Conservation (phyloP, 164 flowering plant species). For the Nelumbo lutea region DNA sequence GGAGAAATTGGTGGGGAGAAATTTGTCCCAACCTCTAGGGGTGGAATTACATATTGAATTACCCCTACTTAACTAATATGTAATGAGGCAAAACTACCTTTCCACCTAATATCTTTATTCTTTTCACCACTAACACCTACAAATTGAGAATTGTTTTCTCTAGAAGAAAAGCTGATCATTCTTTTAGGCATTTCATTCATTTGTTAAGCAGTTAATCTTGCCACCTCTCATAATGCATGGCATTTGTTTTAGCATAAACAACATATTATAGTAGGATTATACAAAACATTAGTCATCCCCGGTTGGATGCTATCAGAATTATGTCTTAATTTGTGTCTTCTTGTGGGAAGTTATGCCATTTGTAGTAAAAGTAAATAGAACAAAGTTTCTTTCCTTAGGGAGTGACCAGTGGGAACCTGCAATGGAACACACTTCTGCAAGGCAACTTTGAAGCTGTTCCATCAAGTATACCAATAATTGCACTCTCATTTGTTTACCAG, state of each 20-base stretch:
- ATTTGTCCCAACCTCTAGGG: no score
- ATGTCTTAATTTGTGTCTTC: background rate
- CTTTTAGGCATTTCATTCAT: no score
- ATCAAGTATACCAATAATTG: slow-evolving; percentile 78
- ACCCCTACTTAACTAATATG: no score
- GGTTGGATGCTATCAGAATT: background rate
- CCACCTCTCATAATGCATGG: background rate
- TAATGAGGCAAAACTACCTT: no score
- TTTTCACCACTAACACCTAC: no score
- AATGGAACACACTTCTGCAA: slow-evolving; percentile 73
- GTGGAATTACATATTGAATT: no score
- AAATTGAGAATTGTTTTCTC: no score
- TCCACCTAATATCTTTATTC: no score
- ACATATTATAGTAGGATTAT: background rate
- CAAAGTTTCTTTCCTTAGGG: slow-evolving; percentile 38
- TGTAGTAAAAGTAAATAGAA: slow-evolving; percentile 5
- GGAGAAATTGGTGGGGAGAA: no score
- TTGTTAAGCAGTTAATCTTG: background rate
- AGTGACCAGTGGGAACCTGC: slow-evolving; percentile 71
- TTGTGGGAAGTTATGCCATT: slow-evolving; percentile 1
- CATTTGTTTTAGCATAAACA: background rate
- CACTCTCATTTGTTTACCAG: slow-evolving; percentile 95
- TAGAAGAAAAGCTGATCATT: no score
- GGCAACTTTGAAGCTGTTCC: slow-evolving; percentile 86
- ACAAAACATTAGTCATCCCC: background rate